phyloP scores from a whole-genome alignment of 73 alveolate genomes.

The Urostyla sp. region DNA sequence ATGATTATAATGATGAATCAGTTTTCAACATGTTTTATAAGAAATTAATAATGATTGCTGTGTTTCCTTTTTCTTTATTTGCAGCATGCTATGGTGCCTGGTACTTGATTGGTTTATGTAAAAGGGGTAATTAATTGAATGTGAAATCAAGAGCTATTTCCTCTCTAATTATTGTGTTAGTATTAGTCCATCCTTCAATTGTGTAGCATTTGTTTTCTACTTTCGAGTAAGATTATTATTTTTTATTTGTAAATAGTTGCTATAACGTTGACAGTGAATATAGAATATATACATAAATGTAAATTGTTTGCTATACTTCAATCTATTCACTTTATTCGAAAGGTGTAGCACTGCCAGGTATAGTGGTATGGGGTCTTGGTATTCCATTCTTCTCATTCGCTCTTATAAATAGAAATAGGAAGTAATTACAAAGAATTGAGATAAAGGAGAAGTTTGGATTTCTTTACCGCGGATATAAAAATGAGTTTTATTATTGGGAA shows the following conservation, averaged over 20 bases:
- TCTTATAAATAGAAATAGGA: constrained; percentile 18
- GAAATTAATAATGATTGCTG: background rate
- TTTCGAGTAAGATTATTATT: no score
- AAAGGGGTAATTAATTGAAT: background rate
- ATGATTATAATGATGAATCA: no score
- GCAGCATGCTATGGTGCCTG: constrained; percentile 1
- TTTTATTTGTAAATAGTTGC: constrained; percentile 56
- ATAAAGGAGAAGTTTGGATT: constrained; percentile 67
- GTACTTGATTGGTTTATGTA: constrained; percentile 51
- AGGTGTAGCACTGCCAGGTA: constrained; percentile 62
- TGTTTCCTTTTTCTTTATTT: background rate
- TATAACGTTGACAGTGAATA: constrained; percentile 61
- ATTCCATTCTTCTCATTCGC: constrained; percentile 64
- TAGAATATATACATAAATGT: constrained; percentile 45
- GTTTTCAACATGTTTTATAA: background rate
- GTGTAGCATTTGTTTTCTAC: constrained; percentile 64
- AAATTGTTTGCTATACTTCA: constrained; percentile 60
- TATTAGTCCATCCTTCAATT: constrained; percentile 69
- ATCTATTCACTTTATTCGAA: constrained; percentile 40
- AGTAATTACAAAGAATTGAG: constrained; percentile 10
- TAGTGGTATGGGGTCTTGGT: constrained; percentile 78
- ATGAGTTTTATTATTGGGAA: constrained; percentile 75
- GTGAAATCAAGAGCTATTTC: constrained; percentile 48
- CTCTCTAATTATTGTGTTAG: constrained; percentile 56
- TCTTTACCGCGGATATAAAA: constrained; percentile 70